phyloP scores from a whole-genome alignment of 1,284 basidiomycete genomes.

The Cutaneotrichosporon sp. region DNA sequence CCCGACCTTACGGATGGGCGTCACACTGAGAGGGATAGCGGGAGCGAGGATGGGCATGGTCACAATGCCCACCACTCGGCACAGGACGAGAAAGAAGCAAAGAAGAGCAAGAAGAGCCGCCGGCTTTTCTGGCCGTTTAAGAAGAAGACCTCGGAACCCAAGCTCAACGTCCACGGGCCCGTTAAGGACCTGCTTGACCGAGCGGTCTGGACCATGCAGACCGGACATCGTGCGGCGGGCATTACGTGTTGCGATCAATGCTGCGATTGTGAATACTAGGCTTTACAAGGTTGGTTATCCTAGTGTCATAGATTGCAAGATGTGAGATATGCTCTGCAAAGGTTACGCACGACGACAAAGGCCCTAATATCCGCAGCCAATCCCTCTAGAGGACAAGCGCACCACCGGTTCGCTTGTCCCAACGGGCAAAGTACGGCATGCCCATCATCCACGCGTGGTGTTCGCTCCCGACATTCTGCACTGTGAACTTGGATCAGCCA shows the following conservation, averaged over 20 bases:
- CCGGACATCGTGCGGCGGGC: not conserved
- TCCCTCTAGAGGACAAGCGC: slow-evolving; percentile 9
- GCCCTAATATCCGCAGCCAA: not conserved
- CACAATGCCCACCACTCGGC: not conserved
- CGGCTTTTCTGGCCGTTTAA: slow-evolving; percentile 7
- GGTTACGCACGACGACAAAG: no score
- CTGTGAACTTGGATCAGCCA: slow-evolving; percentile 26
- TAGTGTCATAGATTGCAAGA: no score
- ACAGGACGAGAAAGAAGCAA: not conserved
- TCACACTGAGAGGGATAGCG: not conserved
- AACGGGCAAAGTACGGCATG: slow-evolving; percentile 31
- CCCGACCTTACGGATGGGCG: not conserved
- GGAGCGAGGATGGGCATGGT: not conserved
- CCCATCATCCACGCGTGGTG: slow-evolving; percentile 38
- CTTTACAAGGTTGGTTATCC: no score
- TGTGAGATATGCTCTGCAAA: no score
- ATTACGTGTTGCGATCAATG: not conserved
- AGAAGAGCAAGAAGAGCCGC: not conserved
- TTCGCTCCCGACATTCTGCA: slow-evolving; percentile 31
- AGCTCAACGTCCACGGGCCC: not conserved
- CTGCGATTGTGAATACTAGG: not conserved
- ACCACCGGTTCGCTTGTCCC: slow-evolving; percentile 16
- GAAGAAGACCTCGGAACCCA: not conserved
- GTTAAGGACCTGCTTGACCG: slow-evolving; percentile 8
- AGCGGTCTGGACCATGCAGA: slow-evolving; percentile 1